Conservation (phyloP, 768 basidiomycete species). For the Tulasnella sp. region DNA sequence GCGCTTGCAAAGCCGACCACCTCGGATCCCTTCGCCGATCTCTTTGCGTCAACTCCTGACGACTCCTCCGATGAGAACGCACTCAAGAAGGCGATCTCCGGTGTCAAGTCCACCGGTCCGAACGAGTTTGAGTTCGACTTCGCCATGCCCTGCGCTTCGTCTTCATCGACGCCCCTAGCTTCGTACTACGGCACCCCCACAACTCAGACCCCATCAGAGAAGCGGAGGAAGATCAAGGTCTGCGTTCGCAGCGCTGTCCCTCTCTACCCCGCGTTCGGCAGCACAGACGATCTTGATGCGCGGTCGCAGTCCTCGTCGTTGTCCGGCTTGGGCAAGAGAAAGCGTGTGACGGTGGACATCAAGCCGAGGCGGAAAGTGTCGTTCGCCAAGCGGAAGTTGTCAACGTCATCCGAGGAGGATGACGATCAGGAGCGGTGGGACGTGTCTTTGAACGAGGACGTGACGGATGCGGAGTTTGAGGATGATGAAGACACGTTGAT, state of each 20-base stretch:
- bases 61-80: not conserved
- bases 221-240: slow-evolving; percentile 3
- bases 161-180: not conserved
- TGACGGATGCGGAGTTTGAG: no score
- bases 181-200: not conserved
- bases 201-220: not conserved
- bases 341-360: slow-evolving; percentile 12
- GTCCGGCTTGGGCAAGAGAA: not conserved
- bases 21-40: not conserved
- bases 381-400: no score
- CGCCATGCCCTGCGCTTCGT: slow-evolving; percentile 3
- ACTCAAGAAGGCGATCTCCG: slow-evolving; percentile 1
- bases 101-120: slow-evolving; percentile 6
- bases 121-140: slow-evolving; percentile 15
- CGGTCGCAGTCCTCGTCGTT: not conserved
- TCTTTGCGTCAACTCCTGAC: not conserved
- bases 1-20: not conserved
- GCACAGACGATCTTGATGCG: not conserved
- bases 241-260: slow-evolving; percentile 6
- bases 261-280: not conserved
- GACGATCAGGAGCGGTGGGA: no score
- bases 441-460: no score
- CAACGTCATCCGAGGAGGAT: no score
- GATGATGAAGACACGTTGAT: no score
- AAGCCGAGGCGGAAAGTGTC: not conserved